Evolutionary conservation across 306 rosid genomes (phyloP), one percentile per base, ranked within the genome.

Genomic region (Amphicarpaea edgeworthii): DNA sequence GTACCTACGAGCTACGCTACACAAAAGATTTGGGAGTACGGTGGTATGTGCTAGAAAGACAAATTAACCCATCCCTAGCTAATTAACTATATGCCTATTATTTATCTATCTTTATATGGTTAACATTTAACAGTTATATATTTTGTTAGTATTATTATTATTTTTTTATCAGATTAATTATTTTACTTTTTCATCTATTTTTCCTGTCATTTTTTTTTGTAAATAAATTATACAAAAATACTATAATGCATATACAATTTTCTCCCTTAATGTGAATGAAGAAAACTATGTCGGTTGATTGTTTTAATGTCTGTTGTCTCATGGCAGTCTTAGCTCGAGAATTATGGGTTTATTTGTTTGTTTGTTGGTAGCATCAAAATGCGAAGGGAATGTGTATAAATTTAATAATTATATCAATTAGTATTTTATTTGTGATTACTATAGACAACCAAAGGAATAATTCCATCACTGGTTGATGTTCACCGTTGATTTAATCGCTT

Each of bases 1-100:
- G 37, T 2, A 66, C 34, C 83, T 43, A 90, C 81, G 90, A 89
- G 96, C n/a, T n/a, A n/a, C n/a, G n/a, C n/a, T n/a, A n/a, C n/a
- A n/a, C n/a, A n/a, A 84, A 88, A 84, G 85, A 87, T 86, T 87
- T 30, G 60, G 82, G 75, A 70, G 88, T 88, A 60, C 70, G 74
- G 76, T 9, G 74, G 76, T 9, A 12, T 6, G 19, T 58, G 40
- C 37, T 7, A 40, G 32, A 53, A 32, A 73, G 76, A 41, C 78
- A 70, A 1, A n/a, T n/a, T n/a, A n/a, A 10, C 9, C 64, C 38
- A 14, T 47, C 73, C 19, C 60, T 50, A 46, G 63, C 47, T 59
- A 66, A 15, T 43, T 17, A 5, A 15, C 51, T 17, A 5, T 50
- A 28, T 28, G 30, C 30, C 30, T 28, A 28, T 28, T 28, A 1